A percentile compares a stretch with the other conserved stretches of the same genome.
Conservation (phyloP, 2,329 filamentous ascomycete species). For the Aspergillus pseudoviridinutans region DNA sequence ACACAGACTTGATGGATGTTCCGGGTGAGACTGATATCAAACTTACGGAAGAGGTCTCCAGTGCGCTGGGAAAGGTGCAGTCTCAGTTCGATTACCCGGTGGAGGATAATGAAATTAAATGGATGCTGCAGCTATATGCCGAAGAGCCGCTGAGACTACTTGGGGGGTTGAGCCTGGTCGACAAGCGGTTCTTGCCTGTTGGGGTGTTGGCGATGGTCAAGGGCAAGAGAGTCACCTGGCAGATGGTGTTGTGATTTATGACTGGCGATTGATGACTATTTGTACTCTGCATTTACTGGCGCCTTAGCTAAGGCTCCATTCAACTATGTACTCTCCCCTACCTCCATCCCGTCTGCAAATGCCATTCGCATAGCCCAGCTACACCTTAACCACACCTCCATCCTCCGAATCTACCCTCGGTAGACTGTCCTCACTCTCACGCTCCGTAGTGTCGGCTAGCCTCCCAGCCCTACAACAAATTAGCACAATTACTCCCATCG, state of each 20-base stretch:
- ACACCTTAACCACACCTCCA: neutral
- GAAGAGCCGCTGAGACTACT: conserved; percentile 31
- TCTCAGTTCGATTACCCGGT: neutral
- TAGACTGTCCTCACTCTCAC: neutral
- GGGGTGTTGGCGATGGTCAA: conserved; percentile 40
- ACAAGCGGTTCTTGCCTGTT: conserved; percentile 38
- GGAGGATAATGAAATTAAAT: conserved; percentile 17
- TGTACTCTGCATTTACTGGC: neutral
- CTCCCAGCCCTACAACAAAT: neutral
- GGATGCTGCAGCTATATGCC: conserved; percentile 36
- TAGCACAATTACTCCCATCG: neutral
- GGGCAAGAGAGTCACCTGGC: conserved; percentile 40
- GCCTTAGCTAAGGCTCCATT: neutral
- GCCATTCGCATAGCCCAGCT: neutral
- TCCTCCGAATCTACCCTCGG: neutral
- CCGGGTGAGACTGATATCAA: conserved; percentile 15
- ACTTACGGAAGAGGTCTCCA: conserved; percentile 21
- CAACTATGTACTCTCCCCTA: no score
- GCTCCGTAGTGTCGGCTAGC: neutral
- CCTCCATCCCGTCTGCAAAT: no score
- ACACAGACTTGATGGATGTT: conserved; percentile 20
- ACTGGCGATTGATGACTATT: neutral
- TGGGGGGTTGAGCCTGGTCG: conserved; percentile 37
- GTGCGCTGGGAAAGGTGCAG: conserved; percentile 13
- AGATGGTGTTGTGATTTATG: conserved; percentile 35